phyloP scores from a whole-genome alignment of 2,329 filamentous ascomycete genomes.

The Fusarium aywerte region DNA sequence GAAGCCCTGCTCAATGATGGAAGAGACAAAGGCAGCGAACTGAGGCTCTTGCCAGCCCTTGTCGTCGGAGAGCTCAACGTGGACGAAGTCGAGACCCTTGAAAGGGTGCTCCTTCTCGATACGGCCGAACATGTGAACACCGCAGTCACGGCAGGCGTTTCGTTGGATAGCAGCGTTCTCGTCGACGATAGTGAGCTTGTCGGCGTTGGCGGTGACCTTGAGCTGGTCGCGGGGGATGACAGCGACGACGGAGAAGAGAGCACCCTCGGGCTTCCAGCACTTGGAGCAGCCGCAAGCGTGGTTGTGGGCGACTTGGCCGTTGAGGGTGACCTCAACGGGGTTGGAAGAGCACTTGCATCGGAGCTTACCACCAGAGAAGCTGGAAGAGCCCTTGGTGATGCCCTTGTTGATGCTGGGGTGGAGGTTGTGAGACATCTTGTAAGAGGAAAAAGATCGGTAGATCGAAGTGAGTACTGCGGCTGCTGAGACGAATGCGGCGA shows the following conservation, averaged over 20 bases:
- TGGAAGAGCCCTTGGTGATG: slow-evolving; percentile 63
- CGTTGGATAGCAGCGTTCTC: slow-evolving; percentile 67
- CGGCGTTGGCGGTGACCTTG: slow-evolving; percentile 64
- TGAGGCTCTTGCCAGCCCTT: slow-evolving; percentile 78
- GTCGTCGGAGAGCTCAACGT: slow-evolving; percentile 68
- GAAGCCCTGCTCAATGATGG: slow-evolving; percentile 75
- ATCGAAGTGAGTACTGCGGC: slow-evolving; percentile 37
- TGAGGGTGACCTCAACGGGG: slow-evolving; percentile 68
- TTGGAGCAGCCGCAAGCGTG: slow-evolving; percentile 78
- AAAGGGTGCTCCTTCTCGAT: slow-evolving; percentile 74
- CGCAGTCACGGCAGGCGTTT: slow-evolving; percentile 69
- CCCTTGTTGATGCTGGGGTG: slow-evolving; percentile 73
- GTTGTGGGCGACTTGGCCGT: slow-evolving; percentile 71
- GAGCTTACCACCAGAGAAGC: slow-evolving; percentile 69
- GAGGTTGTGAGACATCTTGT: slow-evolving; percentile 51
- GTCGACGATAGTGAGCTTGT: slow-evolving; percentile 69
- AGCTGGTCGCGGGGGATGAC: slow-evolving; percentile 68
- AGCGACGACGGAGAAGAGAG: slow-evolving; percentile 72
- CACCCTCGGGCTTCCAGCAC: slow-evolving; percentile 74
- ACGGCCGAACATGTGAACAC: slow-evolving; percentile 71
- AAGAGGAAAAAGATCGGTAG: slow-evolving; percentile 23
- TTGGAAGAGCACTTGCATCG: slow-evolving; percentile 67
- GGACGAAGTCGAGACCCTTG: slow-evolving; percentile 76
- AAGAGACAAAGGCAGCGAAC: slow-evolving; percentile 75
- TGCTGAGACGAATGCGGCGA: slow-evolving; percentile 41